Conservation (phyloP, 441 rosid species). For the Pelargonium myrrhifolium region DNA sequence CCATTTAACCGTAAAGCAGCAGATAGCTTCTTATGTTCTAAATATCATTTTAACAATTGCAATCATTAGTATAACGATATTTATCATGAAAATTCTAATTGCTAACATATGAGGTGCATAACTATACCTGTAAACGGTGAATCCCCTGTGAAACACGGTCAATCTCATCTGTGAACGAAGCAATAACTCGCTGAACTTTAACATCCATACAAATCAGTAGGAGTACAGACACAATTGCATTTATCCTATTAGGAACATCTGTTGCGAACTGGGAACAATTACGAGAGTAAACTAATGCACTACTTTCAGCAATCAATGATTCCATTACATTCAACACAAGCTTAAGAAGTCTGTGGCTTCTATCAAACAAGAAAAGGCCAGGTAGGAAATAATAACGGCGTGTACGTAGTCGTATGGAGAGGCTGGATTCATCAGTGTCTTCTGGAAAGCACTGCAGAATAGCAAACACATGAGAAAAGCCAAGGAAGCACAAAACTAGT, state of each 20-base stretch:
- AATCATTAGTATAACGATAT: neutral
- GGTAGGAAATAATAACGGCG: slow-evolving; percentile 49
- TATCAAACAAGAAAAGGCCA: slow-evolving; percentile 56
- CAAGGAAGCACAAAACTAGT: neutral
- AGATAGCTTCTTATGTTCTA: neutral
- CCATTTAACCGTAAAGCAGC: neutral
- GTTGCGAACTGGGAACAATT: slow-evolving; percentile 21
- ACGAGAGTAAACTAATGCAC: slow-evolving; percentile 19
- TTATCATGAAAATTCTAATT: neutral
- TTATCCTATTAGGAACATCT: slow-evolving; percentile 31
- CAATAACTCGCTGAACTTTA: slow-evolving; percentile 38
- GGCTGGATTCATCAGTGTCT: slow-evolving; percentile 29
- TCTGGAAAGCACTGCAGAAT: slow-evolving; percentile 48
- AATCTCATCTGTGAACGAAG: slow-evolving; percentile 38
- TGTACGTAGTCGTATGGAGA: slow-evolving; percentile 20
- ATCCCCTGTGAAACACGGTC: slow-evolving; percentile 35
- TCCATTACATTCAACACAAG: slow-evolving; percentile 40
- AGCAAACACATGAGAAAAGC: slow-evolving; percentile 11
- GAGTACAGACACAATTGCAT: slow-evolving; percentile 42
- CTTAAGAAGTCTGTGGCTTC: slow-evolving; percentile 44
- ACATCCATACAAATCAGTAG: slow-evolving; percentile 42
- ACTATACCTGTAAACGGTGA: slow-evolving; percentile 46
- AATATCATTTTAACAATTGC: neutral
- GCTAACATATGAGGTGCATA: neutral
- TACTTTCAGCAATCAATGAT: slow-evolving; percentile 33